Evolutionary conservation across 441 rosid species (phyloP).

Genomic region (Adansonia gregorii): DNA sequence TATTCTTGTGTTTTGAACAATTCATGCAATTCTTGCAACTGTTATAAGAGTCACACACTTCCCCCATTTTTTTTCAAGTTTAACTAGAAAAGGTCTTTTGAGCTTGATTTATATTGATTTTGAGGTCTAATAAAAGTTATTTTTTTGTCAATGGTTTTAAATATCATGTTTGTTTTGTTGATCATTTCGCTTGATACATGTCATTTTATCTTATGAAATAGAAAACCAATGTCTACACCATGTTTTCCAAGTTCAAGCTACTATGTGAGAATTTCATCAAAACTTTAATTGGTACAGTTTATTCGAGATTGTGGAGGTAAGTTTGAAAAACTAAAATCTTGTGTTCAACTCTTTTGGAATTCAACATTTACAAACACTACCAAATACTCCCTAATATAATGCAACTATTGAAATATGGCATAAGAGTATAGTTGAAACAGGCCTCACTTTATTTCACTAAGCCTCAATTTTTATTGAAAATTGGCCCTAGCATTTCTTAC

Average conservation of each 20-base stretch:
- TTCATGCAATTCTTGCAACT: too few relatives aligned
- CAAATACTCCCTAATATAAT: background rate
- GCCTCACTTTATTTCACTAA: background rate
- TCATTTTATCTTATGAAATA: background rate
- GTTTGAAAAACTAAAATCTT: background rate
- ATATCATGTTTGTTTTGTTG: background rate
- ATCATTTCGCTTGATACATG: background rate
- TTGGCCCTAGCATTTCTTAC: too few relatives aligned
- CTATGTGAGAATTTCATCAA: background rate
- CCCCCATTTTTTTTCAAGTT: too few relatives aligned
- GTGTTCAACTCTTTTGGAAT: background rate
- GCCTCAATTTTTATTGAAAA: background rate
- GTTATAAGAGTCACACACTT: too few relatives aligned
- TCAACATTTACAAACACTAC: background rate
- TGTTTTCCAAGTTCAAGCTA: background rate
- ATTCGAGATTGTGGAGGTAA: background rate
- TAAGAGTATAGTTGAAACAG: background rate
- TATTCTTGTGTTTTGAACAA: too few relatives aligned
- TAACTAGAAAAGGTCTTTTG: too few relatives aligned
- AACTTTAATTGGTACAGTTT: too few relatives aligned
- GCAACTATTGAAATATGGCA: background rate
- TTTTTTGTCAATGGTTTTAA: background rate
- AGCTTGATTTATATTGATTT: too few relatives aligned
- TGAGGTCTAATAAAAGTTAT: too few relatives aligned
- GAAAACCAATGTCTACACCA: background rate